Conservation (phyloP, 352 stramenopile genomes). For the Pythium guiyangense region DNA sequence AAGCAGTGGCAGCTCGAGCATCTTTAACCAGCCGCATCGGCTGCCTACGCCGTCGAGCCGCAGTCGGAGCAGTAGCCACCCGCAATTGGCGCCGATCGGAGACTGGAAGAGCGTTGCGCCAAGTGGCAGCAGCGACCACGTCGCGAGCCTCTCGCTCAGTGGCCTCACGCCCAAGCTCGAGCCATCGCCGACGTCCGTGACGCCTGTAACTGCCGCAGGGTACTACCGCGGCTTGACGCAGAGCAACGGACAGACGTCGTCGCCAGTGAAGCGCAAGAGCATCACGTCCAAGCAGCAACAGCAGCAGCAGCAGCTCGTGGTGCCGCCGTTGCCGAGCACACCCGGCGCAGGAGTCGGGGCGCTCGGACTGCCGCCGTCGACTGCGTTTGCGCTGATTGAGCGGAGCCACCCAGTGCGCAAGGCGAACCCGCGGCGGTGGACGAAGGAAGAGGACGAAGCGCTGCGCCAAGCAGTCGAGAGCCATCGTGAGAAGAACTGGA, state of each 20-base stretch:
- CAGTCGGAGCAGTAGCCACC: not conserved
- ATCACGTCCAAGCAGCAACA: conserved; percentile 74
- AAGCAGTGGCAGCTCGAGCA: not conserved
- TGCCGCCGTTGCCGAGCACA: not conserved
- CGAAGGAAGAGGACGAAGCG: conserved; percentile 85
- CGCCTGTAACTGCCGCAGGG: conserved; percentile 19
- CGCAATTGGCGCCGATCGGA: not conserved
- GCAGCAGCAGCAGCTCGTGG: conserved; percentile 10
- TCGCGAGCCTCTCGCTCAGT: not conserved
- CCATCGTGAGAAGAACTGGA: conserved; percentile 90
- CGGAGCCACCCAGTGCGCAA: conserved; percentile 44
- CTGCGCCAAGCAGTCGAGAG: conserved; percentile 80
- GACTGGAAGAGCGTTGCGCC: conserved; percentile 15
- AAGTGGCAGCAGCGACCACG: not conserved
- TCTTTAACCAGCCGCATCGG: conserved; percentile 5
- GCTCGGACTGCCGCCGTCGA: conserved; percentile 9
- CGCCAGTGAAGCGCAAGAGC: conserved; percentile 71
- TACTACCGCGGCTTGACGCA: conserved; percentile 35
- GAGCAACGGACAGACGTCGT: conserved; percentile 35
- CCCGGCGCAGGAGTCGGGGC: conserved; percentile 7
- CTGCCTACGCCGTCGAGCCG: conserved; percentile 11
- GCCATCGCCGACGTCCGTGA: conserved; percentile 35
- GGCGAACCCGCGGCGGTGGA: conserved; percentile 81
- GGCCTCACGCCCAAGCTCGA: conserved; percentile 13
- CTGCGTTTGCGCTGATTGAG: conserved; percentile 14